These are phyloP conservation scores for Calocybe cyanea DNA, from an alignment of 768 basidiomycete genomes.

Conservation along the genomic window DNA sequence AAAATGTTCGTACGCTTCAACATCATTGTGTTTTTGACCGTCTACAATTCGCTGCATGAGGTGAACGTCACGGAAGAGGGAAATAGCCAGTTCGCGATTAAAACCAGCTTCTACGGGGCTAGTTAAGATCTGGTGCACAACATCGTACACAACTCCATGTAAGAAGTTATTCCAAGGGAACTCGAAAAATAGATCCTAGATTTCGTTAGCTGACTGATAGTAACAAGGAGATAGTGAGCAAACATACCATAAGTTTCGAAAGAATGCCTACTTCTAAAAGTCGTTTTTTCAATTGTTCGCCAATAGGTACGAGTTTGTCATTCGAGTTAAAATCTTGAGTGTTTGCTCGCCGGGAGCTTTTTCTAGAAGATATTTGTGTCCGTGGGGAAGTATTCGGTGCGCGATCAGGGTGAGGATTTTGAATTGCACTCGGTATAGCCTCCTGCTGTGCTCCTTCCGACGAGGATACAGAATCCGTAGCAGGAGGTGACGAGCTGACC, in stretches of 20 bases:
- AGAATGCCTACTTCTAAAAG: conserved; percentile 76
- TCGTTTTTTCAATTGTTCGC: conserved; percentile 75
- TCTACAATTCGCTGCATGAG: conserved; percentile 86
- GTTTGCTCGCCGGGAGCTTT: conserved; percentile 48
- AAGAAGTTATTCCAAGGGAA: conserved; percentile 98
- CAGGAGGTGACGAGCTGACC: conserved; percentile 27
- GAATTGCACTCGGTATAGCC: conserved; percentile 21
- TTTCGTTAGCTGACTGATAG: not conserved
- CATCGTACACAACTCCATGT: conserved; percentile 94
- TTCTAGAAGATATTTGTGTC: conserved; percentile 38
- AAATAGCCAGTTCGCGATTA: conserved; percentile 80
- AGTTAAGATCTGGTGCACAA: conserved; percentile 92
- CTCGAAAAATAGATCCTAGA: conserved; percentile 89
- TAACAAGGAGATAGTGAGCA: not conserved
- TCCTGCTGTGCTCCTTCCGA: conserved; percentile 25
- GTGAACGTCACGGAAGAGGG: conserved; percentile 82
- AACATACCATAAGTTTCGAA: conserved; percentile 70
- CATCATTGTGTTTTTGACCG: conserved; percentile 77
- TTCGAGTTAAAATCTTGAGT: conserved; percentile 22
- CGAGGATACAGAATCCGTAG: conserved; percentile 24
- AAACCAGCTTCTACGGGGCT: conserved; percentile 79
- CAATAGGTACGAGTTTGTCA: conserved; percentile 49
- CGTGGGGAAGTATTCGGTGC: conserved; percentile 25
- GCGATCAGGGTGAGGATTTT: conserved; percentile 14
- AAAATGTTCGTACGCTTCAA: conserved; percentile 53